Base-by-base conservation (phyloP, 345 rosid genomes). In the Lepidium aucheri region DNA sequence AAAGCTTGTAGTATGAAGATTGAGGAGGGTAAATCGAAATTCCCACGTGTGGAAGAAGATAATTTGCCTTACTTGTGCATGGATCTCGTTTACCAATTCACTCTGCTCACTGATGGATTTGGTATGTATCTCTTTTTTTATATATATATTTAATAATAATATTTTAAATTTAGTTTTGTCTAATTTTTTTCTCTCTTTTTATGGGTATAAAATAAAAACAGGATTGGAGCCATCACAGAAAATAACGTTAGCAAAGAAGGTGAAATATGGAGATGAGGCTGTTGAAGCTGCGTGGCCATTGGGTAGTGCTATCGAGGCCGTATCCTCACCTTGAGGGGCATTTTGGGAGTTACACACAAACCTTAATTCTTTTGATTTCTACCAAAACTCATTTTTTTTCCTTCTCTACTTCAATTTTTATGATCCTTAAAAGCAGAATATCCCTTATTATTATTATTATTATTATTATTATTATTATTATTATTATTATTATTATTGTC, bases 261-360 rank as follows among this genome's bases (percentile, higher is more conserved):
- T 94, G 35, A 69, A 82, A 68, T 94, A 90, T 45, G 79, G 82
- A 5, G 73, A 81, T 43, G 62, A 83, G 45, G 81, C 79, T 0
- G 97, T 90, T n/a, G 97, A 90, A 80, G 97, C 97, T 32, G 96
- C 97, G 9, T 94, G 99, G 99, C 99, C 99, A 13, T 75, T 94
- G 8, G 99, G 97, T 76, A 94, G 99, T 38, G 99, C 97, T 69
- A 90, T 94, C 12, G 97, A 90, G 77, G 97, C 97, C 9, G 76
- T 90, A 9, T 94, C 97, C 44, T 67, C 86, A 9, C 52, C 26
- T 52, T 79, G 69, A 74, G 12, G 16, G 22, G 4, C 39, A 51
- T 65, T 72, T 58, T 65, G 32, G 61, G 46, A 56, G 57, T 15
- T 65, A 57, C 47, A 72, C 22, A 35, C 5, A 30, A 26, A 47